These are phyloP conservation scores for Leccinum pachyderme DNA, from an alignment of 1,284 basidiomycete species.

Conservation along the genomic window DNA sequence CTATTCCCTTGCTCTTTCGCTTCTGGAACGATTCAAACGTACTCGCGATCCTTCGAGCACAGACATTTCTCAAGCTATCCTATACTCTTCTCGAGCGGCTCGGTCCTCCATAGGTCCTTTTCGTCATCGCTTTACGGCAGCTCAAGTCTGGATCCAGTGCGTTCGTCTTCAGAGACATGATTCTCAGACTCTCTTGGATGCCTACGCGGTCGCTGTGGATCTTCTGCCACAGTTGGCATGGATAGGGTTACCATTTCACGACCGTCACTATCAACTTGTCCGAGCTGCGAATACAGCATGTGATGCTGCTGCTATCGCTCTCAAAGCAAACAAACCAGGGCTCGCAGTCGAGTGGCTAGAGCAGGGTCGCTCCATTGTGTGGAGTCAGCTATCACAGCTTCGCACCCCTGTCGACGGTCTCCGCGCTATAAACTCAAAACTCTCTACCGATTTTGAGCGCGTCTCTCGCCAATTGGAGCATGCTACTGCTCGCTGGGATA, in stretches of 20 bases:
- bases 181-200: background rate
- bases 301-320: background rate
- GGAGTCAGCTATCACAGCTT: slow-evolving; percentile 1
- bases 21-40: no score
- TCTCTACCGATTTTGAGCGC: background rate
- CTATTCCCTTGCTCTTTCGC: background rate
- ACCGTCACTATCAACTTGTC: background rate
- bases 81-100: background rate
- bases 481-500: background rate
- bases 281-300: background rate
- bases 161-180: background rate
- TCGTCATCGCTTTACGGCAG: background rate
- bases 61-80: background rate
- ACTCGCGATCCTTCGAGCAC: background rate
- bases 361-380: background rate
- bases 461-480: background rate
- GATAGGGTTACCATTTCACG: background rate
- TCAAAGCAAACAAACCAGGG: background rate
- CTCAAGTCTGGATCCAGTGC: background rate
- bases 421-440: background rate
- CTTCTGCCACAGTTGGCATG: background rate
- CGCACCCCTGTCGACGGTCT: slow-evolving; percentile 1
- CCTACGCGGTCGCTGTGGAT: background rate
- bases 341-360: background rate
- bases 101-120: background rate